Evolutionary conservation across 805 yeast species (phyloP).

Genomic region (Wickerhamiella allomyrinae): DNA sequence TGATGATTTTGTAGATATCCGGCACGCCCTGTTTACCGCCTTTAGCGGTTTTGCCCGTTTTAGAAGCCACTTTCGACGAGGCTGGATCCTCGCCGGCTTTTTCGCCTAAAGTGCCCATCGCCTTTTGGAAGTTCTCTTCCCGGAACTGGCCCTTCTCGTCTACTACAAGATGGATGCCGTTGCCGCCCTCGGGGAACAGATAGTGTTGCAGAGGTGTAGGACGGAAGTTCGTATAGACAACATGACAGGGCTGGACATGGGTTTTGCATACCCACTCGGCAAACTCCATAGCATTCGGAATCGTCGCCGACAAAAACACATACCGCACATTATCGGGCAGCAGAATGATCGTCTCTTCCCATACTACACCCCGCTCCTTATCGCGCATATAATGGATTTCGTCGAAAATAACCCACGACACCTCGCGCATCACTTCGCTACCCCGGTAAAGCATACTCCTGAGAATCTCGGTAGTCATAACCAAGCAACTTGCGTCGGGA

Average conservation of each 20-base stretch:
- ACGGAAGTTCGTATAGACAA: constrained; percentile 95
- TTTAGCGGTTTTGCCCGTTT: constrained; percentile 67
- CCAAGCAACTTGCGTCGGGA: constrained; percentile 95
- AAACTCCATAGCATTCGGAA: constrained; percentile 95
- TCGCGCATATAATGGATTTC: constrained; percentile 99
- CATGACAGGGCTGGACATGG: constrained; percentile 94
- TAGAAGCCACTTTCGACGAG: constrained; percentile 44
- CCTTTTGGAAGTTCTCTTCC: constrained; percentile 96
- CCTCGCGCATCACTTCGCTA: constrained; percentile 95
- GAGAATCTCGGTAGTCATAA: constrained; percentile 97
- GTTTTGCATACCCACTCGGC: constrained; percentile 97
- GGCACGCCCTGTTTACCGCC: constrained; percentile 82
- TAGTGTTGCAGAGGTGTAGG: constrained; percentile 98
- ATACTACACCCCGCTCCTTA: constrained; percentile 94
- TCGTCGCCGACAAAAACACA: constrained; percentile 88
- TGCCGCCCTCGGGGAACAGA: constrained; percentile 95
- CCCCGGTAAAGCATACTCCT: constrained; percentile 95
- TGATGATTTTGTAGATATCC: constrained; percentile 90
- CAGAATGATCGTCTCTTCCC: constrained; percentile 97
- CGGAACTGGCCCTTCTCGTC: constrained; percentile 94
- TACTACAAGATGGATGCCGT: constrained; percentile 92
- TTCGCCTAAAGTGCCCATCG: constrained; percentile 86
- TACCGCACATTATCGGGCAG: constrained; percentile 93
- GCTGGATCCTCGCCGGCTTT: constrained; percentile 73
- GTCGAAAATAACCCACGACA: constrained; percentile 96